Evolutionary conservation across 805 yeast species (phyloP).

Genomic region (Wickerhamomyces tratensis): DNA sequence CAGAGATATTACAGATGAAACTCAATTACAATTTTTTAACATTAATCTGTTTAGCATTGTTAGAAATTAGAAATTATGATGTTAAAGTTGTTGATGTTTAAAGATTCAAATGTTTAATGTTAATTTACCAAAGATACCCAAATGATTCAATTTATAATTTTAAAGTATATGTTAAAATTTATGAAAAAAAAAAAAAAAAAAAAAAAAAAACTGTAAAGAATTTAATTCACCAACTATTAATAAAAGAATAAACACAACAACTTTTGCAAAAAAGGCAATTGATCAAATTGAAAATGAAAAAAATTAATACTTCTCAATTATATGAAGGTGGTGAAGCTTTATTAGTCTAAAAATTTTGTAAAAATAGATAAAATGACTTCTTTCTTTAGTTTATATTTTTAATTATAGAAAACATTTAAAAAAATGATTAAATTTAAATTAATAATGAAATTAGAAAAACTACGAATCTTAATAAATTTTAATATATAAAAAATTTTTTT

Average conservation of each 20-base stretch:
- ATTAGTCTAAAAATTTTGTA: constrained; percentile 3
- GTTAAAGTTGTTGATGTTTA: constrained; percentile 29
- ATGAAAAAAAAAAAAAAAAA: constrained; percentile 3
- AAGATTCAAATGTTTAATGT: constrained; percentile 21
- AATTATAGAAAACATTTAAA: constrained; percentile 13
- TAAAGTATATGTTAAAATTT: constrained; percentile 8
- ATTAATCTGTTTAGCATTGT: constrained; percentile 32
- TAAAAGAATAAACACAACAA: constrained; percentile 22
- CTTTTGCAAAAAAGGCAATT: constrained; percentile 31
- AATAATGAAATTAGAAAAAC: too few relatives aligned
- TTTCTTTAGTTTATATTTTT: constrained; percentile 13
- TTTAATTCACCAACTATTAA: too few relatives aligned
- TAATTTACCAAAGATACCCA: constrained; percentile 5
- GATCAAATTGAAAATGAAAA: constrained; percentile 21
- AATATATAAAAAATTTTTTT: too few relatives aligned
- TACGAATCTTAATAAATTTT: too few relatives aligned
- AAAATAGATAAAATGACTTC: constrained; percentile 8
- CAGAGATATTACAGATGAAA: constrained; percentile 24
- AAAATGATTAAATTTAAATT: constrained; percentile 2
- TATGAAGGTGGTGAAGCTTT: constrained; percentile 13
- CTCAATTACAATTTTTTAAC: constrained; percentile 15
- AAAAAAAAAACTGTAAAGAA: background rate
- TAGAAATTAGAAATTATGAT: constrained; percentile 30
- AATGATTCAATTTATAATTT: constrained; percentile 13
- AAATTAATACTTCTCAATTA: constrained; percentile 9